Conservation (phyloP, 441 rosid genomes). For the Populus hybrid region DNA sequence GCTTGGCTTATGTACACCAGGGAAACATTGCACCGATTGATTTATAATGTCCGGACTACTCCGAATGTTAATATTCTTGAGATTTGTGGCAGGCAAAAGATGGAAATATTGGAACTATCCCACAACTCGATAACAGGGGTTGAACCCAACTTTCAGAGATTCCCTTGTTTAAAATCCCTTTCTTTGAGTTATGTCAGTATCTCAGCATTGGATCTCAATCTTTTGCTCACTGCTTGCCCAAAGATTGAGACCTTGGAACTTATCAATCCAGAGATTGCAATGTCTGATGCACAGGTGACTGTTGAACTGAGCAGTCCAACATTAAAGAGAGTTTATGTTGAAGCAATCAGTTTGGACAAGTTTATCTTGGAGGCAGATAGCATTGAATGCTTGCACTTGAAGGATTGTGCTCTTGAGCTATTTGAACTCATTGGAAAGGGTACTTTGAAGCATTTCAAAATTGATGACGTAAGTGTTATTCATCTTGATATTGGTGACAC, state of each 20-base stretch:
- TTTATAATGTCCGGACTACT: slow-evolving; percentile 53
- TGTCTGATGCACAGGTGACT: slow-evolving; percentile 68
- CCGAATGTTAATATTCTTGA: slow-evolving; percentile 72
- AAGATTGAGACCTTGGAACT: slow-evolving; percentile 58
- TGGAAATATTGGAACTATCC: slow-evolving; percentile 52
- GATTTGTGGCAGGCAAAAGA: slow-evolving; percentile 66
- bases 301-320: slow-evolving; percentile 61
- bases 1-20: slow-evolving; percentile 85
- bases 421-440: slow-evolving; percentile 78
- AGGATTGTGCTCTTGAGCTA: slow-evolving; percentile 61
- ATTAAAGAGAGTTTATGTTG: slow-evolving; percentile 54
- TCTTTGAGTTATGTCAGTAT: slow-evolving; percentile 60
- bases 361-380: slow-evolving; percentile 68
- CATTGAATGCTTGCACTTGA: slow-evolving; percentile 62
- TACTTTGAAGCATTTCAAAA: slow-evolving; percentile 64
- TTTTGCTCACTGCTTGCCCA: slow-evolving; percentile 59
- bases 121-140: slow-evolving; percentile 56
- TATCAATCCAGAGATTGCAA: slow-evolving; percentile 52
- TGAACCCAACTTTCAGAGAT: slow-evolving; percentile 66
- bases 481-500: slow-evolving; percentile 73
- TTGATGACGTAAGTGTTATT: slow-evolving; percentile 57
- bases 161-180: slow-evolving; percentile 72
- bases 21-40: slow-evolving; percentile 52
- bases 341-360: slow-evolving; percentile 65
- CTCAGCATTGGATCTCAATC: slow-evolving; percentile 64